phyloP scores from a whole-genome alignment of 148 eudicot species.

The Heliosperma pusillum region DNA sequence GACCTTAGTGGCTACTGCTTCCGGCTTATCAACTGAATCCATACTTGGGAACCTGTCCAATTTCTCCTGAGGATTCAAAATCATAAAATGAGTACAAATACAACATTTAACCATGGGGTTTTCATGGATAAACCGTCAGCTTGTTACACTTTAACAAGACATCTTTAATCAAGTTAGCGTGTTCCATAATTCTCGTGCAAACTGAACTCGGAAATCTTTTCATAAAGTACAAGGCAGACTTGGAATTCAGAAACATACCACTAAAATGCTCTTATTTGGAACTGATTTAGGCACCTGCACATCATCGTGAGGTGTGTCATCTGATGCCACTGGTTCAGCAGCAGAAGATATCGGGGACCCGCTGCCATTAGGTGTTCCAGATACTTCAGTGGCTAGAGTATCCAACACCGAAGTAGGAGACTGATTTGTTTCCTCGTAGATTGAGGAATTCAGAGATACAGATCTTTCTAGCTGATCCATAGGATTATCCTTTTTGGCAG shows the following conservation, averaged over 20 bases:
- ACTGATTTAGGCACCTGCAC: conserved; percentile 28
- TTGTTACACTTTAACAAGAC: too few relatives aligned
- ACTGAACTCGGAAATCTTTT: background rate
- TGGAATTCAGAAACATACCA: conserved; percentile 37
- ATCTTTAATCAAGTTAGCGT: too few relatives aligned
- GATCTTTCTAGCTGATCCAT: conserved; percentile 39
- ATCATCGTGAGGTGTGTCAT: conserved; percentile 29
- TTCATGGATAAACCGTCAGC: too few relatives aligned
- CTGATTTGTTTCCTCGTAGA: conserved; percentile 48
- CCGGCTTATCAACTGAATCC: conserved; percentile 29
- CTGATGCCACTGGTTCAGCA: conserved; percentile 19
- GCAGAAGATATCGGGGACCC: conserved; percentile 54
- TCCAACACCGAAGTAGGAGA: conserved; percentile 89
- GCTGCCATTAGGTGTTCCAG: conserved; percentile 40
- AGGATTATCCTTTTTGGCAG: conserved; percentile 33
- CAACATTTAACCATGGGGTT: background rate
- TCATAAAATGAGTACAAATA: conserved; percentile 6
- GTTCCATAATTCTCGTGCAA: background rate
- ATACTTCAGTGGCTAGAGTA: conserved; percentile 36
- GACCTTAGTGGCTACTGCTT: conserved; percentile 35
- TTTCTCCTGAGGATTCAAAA: conserved; percentile 53
- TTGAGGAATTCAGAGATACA: conserved; percentile 42
- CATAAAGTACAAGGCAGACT: background rate
- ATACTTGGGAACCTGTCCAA: conserved; percentile 47
- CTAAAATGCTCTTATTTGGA: conserved; percentile 33